Base-by-base conservation (phyloP, 2,329 filamentous ascomycete genomes). In the Neofusicoccum ribis region DNA sequence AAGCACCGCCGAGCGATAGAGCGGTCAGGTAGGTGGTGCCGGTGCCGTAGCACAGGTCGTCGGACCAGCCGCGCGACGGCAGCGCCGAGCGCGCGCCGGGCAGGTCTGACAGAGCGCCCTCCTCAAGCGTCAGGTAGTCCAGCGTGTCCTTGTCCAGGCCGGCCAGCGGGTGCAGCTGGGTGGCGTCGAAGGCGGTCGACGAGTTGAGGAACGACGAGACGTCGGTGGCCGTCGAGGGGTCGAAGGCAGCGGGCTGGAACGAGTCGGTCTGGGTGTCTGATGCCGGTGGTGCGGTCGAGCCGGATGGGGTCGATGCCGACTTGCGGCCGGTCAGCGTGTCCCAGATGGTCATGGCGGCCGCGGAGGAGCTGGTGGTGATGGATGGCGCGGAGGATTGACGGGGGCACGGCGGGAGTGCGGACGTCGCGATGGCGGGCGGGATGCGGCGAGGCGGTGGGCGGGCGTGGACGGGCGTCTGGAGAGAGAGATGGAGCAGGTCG, bases 21-120 rank as follows among this genome's bases (percentile, higher is more conserved):
- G 91, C 95, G n/a, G 91, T 83, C 67, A 99, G 84, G 77, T 99
- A 99, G 75, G 93, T 97, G 68, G 94, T 89, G 72, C 95, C 95
- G 23, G 95, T 96, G 74, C 96, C 95, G 78, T 99, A 99, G 82
- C 95, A 98, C 67, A 99, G 87, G 78, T 99, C 95, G 77, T 99
- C 95, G 67, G 93, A 96, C 88, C 96, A 99, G 77, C 95, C 95
- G 78, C 95, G 90, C 65, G 93, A 97, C 49, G 96, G 95, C 63
- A 99, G 86, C 63, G 93, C 90, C 49, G 94, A 96, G 77, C 91
- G 91, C 66, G 89, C 86, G 74, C 93, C 93, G 56, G 93, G 93
- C 20, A 96, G 86, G 73, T 96, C 89, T 68, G 92, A 93, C 66
- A 97, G 88, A 34, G 89, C 87, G 58, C 92, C 91, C 77, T 99